Percentiles rank a stretch among this genome's conserved stretches.
These are phyloP conservation scores for Aspergillus ostianus DNA, from an alignment of 495 filamentous ascomycete species.

Conservation along the genomic window DNA sequence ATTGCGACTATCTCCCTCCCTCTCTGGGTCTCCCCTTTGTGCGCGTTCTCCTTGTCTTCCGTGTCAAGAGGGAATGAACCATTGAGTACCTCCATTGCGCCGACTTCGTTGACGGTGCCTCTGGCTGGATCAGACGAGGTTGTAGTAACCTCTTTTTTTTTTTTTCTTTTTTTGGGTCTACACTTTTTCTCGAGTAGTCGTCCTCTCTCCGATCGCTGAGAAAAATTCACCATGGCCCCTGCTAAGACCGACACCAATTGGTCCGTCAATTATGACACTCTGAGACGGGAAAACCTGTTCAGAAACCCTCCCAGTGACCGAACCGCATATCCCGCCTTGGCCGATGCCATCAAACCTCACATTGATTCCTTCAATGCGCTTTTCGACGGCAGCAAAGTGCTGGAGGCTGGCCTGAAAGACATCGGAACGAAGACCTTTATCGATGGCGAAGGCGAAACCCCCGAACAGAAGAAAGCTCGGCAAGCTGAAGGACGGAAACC, in stretches of 20 bases:
- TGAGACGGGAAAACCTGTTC: constrained; percentile 83
- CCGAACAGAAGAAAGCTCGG: constrained; percentile 40
- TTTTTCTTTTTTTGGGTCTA: constrained; percentile 6
- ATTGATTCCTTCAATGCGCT: constrained; percentile 96
- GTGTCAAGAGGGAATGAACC: constrained; percentile 10
- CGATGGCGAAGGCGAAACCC: constrained; percentile 62
- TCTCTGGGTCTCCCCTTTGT: constrained; percentile 1
- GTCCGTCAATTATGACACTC: constrained; percentile 77
- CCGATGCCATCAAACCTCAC: constrained; percentile 80
- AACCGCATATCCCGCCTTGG: constrained; percentile 83
- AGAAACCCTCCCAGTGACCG: constrained; percentile 80
- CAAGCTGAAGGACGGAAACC: constrained; percentile 45
- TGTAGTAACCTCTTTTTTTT: constrained; percentile 15
- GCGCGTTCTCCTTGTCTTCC: constrained; percentile 2
- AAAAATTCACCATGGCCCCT: constrained; percentile 38
- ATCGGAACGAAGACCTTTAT: constrained; percentile 87
- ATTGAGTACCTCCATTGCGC: constrained; percentile 5
- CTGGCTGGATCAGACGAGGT: background rate
- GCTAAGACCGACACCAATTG: constrained; percentile 67
- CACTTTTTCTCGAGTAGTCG: constrained; percentile 15
- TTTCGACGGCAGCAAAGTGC: constrained; percentile 64
- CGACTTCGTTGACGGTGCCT: constrained; percentile 2
- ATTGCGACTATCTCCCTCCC: constrained; percentile 24
- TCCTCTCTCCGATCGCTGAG: background rate
- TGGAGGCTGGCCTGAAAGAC: constrained; percentile 76